Percentiles rank a stretch among this genome's conserved stretches.
phyloP scores from a whole-genome alignment of 352 stramenopile species.

The Phytopythium kandeliae region DNA sequence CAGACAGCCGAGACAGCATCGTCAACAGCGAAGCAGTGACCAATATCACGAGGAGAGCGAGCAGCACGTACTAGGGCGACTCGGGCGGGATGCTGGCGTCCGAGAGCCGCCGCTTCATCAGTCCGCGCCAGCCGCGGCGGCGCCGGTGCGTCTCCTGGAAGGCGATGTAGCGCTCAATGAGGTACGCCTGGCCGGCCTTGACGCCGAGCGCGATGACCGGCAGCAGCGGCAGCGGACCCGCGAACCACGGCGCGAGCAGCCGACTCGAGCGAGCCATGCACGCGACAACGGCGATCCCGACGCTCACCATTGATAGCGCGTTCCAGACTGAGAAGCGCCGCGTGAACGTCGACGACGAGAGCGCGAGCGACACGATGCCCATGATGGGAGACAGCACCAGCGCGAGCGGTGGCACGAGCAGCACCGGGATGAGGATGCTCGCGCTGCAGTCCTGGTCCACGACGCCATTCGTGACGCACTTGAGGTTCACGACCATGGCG shows the following conservation, averaged over 20 bases:
- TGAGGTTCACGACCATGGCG: slow-evolving; percentile 73
- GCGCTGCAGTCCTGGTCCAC: slow-evolving; percentile 64
- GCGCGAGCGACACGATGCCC: slow-evolving; percentile 65
- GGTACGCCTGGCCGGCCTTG: slow-evolving; percentile 59
- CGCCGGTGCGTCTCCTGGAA: slow-evolving; percentile 73
- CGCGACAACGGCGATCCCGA: slow-evolving; percentile 56
- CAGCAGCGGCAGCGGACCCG: slow-evolving; percentile 59
- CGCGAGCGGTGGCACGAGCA: slow-evolving; percentile 62
- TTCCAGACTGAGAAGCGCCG: slow-evolving; percentile 78
- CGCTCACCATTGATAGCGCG: slow-evolving; percentile 69
- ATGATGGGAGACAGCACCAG: slow-evolving; percentile 68
- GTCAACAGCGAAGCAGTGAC: too few species aligned
- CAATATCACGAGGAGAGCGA: neutral
- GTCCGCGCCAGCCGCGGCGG: slow-evolving; percentile 66
- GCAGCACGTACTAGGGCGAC: slow-evolving; percentile 36
- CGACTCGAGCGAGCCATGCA: slow-evolving; percentile 59
- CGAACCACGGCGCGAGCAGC: slow-evolving; percentile 79
- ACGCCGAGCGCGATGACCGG: slow-evolving; percentile 56
- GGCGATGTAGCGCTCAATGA: slow-evolving; percentile 73
- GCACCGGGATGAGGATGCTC: slow-evolving; percentile 66
- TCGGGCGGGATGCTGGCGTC: slow-evolving; percentile 69
- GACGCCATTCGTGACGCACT: slow-evolving; percentile 68
- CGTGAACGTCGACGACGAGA: slow-evolving; percentile 65
- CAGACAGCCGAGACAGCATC: too few species aligned
- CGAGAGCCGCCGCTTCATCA: slow-evolving; percentile 79